Base-by-base conservation (phyloP, 2,329 filamentous ascomycete species). In the Fusarium albosuccineum region DNA sequence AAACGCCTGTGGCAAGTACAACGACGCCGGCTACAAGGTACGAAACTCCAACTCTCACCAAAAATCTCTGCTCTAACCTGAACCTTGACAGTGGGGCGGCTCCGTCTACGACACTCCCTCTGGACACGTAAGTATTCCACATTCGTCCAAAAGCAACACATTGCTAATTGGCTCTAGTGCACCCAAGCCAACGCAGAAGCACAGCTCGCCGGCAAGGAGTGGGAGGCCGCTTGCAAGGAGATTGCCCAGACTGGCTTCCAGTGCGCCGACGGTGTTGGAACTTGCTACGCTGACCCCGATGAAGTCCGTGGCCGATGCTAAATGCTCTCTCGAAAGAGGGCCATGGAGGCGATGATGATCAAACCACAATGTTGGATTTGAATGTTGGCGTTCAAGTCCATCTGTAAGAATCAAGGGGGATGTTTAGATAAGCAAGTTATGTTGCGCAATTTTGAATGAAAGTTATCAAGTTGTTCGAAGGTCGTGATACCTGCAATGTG, bases 151-250 rank as follows among this genome's bases (percentile, higher is more conserved):
- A 13, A 2, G n/a, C 3, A 3, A 9, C 9, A 22, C 30, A 3
- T 9, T 1, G 1, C 56, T 70, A 33, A 70, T 27, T 3, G 4
- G 1, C 3, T 11, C 1, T 11, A 70, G 67, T 71, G 69, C 39
- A 34, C 30, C 11, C 58, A 67, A 14, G 46, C 39, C 9, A 11
- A 51, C 5, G 22, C 60, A 1, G 64, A 66, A 6, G 69, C 59
- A 2, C 29, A 62, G 7, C n/a, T 71, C n/a, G 68, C 52, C 1
- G 69, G 69, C n/a, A 60, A 71, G 3, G 27, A 71, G 22, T 71
- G 68, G 69, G 69, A 71, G 54, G 69, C 63, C 5, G 66, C 69
- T 3, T 71, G 68, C 49, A 59, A 39, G 10, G 42, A 71, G 41
- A 58, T 66, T 14, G 66, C 69, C 1, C 29, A 59, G 11, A 46